A percentile compares a stretch with the other conserved stretches of the same genome.
Evolutionary conservation across 306 rosid species (phyloP).

Genomic region (Gillenia trifoliata): DNA sequence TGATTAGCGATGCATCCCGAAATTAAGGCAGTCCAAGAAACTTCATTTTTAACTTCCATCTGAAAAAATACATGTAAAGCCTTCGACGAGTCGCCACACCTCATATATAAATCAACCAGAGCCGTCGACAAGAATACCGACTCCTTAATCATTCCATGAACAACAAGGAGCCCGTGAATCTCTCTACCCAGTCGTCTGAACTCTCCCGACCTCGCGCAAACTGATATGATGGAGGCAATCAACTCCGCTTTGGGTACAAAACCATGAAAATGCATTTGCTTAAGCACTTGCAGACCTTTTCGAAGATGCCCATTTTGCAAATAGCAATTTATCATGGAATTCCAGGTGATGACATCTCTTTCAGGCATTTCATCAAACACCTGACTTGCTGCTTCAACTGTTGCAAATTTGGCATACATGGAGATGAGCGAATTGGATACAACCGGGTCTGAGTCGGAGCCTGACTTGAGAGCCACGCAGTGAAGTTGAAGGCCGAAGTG

Average conservation of each 20-base stretch:
- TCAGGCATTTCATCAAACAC: constrained; percentile 59
- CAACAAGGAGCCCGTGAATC: constrained; percentile 47
- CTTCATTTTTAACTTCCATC: constrained; percentile 53
- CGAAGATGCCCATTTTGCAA: constrained; percentile 43
- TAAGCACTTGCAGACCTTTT: constrained; percentile 37
- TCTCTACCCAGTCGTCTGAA: constrained; percentile 40
- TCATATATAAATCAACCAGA: constrained; percentile 58
- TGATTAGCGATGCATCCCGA: constrained; percentile 44
- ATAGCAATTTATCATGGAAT: constrained; percentile 55
- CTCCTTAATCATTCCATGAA: constrained; percentile 37
- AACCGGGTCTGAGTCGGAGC: constrained; percentile 30
- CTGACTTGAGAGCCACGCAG: constrained; percentile 38
- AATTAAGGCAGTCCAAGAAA: constrained; percentile 67
- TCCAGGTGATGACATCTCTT: constrained; percentile 57
- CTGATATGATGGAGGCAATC: constrained; percentile 43
- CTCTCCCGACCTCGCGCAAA: constrained; percentile 35
- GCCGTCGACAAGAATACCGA: constrained; percentile 49
- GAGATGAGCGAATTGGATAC: constrained; percentile 59
- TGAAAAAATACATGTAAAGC: constrained; percentile 44
- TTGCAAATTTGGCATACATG: constrained; percentile 43
- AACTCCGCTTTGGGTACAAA: constrained; percentile 50
- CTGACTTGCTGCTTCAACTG: constrained; percentile 25
- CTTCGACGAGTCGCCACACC: constrained; percentile 29
- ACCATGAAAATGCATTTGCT: constrained; percentile 31
- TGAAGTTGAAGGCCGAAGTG: constrained; percentile 52